Evolutionary conservation across 441 rosid genomes (phyloP), one percentile per base, ranked within the genome.

Genomic region (Iberis amara): DNA sequence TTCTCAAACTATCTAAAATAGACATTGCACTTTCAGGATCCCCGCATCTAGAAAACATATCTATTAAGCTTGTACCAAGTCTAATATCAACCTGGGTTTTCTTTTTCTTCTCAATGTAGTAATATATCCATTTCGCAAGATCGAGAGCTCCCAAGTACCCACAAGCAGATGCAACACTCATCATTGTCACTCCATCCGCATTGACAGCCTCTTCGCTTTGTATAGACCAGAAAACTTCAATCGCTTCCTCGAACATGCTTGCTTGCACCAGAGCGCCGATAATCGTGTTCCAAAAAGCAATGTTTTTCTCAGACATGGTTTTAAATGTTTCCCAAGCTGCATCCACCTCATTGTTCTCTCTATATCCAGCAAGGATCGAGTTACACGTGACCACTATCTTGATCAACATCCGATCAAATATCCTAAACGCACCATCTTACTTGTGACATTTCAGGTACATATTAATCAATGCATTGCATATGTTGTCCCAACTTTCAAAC

Each of bases 381-480:
- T 85, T 85, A 90, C 90, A 85, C 2, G 84, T 67, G 7, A 80
- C 94, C 32, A 68, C 66, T 10, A 77, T 75, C 78, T 73, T 82
- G 58, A 73, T 77, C 31, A 63, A 47, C 79, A 80, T 77, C 53
- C 13, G 11, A 71, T 73, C 56, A 55, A 82, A 79, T 46, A 80
- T 53, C 52, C 23, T 65, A 39, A 64, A 21, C 6, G 94, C 94
- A 55, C 56, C 47, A 56, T 73, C 73, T 68, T 73, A 62, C 72
- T 69, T 45, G 6, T 71, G 61, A 63, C 78, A 76, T 68, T 80
- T 85, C 90, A 80, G 80, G 66, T 82, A 85, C 90, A 82, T 79
- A 61, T 82, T 82, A 43, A 80, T 74, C 52, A 77, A 35, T 4
- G 85, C 72, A 30, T 82, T 85, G 28, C 70, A 64, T 59, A 85